Conservation (phyloP, 164 flowering plant genomes). For the Chloranthus sessilifolius region DNA sequence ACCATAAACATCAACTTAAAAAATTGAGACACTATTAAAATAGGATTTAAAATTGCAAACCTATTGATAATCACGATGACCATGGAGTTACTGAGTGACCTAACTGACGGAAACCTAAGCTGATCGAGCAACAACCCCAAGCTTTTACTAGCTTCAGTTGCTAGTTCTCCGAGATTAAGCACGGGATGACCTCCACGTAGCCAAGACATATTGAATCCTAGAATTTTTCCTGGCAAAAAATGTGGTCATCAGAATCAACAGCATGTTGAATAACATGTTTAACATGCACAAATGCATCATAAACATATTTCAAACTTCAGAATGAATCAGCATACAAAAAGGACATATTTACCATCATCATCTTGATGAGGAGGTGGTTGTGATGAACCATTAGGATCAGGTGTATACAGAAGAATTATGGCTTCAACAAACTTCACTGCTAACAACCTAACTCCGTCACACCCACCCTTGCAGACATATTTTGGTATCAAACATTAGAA, state of each 20-base stretch:
- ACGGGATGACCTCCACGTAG: conserved; percentile 89
- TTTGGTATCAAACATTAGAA: conserved; percentile 16
- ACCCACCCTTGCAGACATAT: conserved; percentile 45
- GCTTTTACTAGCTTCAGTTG: conserved; percentile 83
- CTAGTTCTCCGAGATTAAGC: conserved; percentile 71
- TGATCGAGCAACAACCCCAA: conserved; percentile 81
- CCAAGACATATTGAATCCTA: conserved; percentile 76
- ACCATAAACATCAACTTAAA: too few relatives aligned
- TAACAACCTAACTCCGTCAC: conserved; percentile 62
- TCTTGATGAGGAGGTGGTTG: conserved; percentile 50
- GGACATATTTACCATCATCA: conserved; percentile 43
- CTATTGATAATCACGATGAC: conserved; percentile 75
- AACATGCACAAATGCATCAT: background rate
- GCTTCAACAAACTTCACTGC: conserved; percentile 86
- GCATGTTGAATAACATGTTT: background rate
- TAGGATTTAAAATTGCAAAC: conserved; percentile 27
- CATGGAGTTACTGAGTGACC: conserved; percentile 56
- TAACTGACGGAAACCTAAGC: conserved; percentile 69
- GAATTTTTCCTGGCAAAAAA: conserved; percentile 33
- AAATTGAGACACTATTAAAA: too few relatives aligned
- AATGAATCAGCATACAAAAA: background rate
- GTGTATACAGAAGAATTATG: conserved; percentile 78
- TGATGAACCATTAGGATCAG: conserved; percentile 72
- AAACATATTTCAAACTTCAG: background rate
- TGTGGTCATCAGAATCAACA: background rate